Percentiles rank a stretch among this genome's conserved stretches.
Evolutionary conservation across 2,329 filamentous ascomycete species (phyloP).

Genomic region (Pestalotiopsis sp.): DNA sequence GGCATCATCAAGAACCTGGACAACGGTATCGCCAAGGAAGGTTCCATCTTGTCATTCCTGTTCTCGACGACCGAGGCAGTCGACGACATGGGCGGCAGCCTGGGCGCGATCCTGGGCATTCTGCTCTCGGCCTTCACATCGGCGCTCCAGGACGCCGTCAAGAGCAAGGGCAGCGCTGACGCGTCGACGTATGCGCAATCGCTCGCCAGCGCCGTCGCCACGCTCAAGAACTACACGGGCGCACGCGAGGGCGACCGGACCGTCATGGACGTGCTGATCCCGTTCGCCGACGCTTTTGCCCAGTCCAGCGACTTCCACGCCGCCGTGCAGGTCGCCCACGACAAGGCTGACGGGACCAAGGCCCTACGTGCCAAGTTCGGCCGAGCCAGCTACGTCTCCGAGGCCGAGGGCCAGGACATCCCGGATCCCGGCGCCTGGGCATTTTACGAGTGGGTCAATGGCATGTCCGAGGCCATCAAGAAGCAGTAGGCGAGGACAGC

Average conservation of each 20-base stretch:
- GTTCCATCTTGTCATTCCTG: slow-evolving; percentile 34
- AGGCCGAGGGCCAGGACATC: slow-evolving; percentile 29
- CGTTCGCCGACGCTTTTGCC: slow-evolving; percentile 23
- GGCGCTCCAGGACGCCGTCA: slow-evolving; percentile 17
- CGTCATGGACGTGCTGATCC: slow-evolving; percentile 26
- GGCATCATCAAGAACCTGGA: slow-evolving; percentile 33
- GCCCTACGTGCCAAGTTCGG: slow-evolving; percentile 31
- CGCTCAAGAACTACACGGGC: slow-evolving; percentile 28
- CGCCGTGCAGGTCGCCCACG: slow-evolving; percentile 42
- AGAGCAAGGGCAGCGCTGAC: not conserved
- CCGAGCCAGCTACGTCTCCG: slow-evolving; percentile 31
- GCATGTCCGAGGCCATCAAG: slow-evolving; percentile 17
- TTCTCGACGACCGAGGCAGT: slow-evolving; percentile 32
- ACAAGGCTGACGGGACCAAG: slow-evolving; percentile 32
- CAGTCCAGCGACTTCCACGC: slow-evolving; percentile 18
- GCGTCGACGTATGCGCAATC: slow-evolving; percentile 21
- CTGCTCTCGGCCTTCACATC: slow-evolving; percentile 28
- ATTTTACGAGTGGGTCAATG: slow-evolving; percentile 26
- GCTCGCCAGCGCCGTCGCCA: slow-evolving; percentile 23
- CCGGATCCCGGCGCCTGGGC: slow-evolving; percentile 36
- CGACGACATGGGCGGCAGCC: slow-evolving; percentile 40
- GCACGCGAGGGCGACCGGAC: slow-evolving; percentile 30
- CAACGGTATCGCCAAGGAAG: slow-evolving; percentile 28
- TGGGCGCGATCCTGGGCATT: slow-evolving; percentile 37
- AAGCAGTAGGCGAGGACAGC: not conserved